Evolutionary conservation across 2,329 filamentous ascomycete species (phyloP), one percentile per base, ranked within the genome.

Genomic region (Pseudogymnoascus pannorum): DNA sequence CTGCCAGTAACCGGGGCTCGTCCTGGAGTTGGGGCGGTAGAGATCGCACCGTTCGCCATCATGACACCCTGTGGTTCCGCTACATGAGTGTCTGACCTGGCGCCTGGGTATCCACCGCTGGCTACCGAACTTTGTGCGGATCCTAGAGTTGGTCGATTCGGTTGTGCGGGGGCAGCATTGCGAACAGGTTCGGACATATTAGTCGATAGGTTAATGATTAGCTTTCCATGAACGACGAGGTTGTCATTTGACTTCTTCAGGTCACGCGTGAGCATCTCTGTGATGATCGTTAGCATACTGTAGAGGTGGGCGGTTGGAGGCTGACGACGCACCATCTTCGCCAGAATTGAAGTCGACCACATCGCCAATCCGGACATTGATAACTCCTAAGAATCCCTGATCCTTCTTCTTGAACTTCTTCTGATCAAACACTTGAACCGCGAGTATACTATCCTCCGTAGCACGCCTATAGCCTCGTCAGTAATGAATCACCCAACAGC

Each of bases 351-450:
- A 79, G 73, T 97, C 93, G 68, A 99, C 91, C 38, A 94, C 89
- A 80, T 95, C 92, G 69, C 94, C 94, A 68, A 99, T 88, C 63
- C 92, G 88, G 69, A 99, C 89, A 74, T 99, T 99, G 72, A 99
- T 97, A 60, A 99, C 94, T 62, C 94, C 94, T 5, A 99, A 81
- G 73, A 99, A 99, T 7, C 94, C 94, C 75, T 99, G 94, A 70
- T 99, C 94, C 91, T 97, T 99, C 85, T 99, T 99, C 82, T 99
- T 99, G 79, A 99, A 99, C 79, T 99, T 99, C 81, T 97, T 97
- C 77, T 99, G 94, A 76, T 99, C 94, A 73, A 99, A 99, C 61
- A 99, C 96, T 74, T 99, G 94, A 54, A 99, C 92, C 6, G 94
- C 94, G 57, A 99, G 82, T 71, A 99, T 97, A 75, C 92, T 96